Percentiles rank a stretch among this genome's conserved stretches.
Evolutionary conservation across 2,329 filamentous ascomycete genomes (phyloP).

Genomic region (Cladophialophora chaetospira): DNA sequence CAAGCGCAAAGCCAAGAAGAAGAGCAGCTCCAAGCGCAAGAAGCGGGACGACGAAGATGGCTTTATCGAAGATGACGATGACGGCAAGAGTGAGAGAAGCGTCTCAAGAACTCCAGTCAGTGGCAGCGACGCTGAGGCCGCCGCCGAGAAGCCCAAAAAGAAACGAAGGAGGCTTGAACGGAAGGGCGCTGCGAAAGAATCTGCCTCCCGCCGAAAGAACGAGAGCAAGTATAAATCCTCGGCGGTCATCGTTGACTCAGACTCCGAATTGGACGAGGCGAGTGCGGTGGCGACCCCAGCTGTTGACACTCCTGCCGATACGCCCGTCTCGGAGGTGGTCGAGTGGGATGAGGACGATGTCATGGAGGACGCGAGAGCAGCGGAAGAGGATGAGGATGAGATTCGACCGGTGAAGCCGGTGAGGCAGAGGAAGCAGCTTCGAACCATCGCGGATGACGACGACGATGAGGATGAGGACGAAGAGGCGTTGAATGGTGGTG

Average conservation of each 20-base stretch:
- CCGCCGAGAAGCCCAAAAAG: conserved; percentile 45
- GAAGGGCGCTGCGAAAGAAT: conserved; percentile 43
- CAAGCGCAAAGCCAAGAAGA: conserved; percentile 75
- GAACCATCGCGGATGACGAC: conserved; percentile 34
- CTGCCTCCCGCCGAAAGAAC: conserved; percentile 37
- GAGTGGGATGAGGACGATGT: conserved; percentile 27
- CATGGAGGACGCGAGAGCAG: neutral
- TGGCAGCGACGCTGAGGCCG: conserved; percentile 28
- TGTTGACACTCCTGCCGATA: conserved; percentile 22
- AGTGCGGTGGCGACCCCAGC: conserved; percentile 27
- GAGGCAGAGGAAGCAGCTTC: conserved; percentile 32
- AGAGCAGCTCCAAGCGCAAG: conserved; percentile 57
- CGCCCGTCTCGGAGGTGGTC: conserved; percentile 18
- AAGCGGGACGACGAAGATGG: conserved; percentile 38
- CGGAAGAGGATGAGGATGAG: conserved; percentile 23
- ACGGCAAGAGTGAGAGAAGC: conserved; percentile 26
- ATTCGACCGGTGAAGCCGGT: conserved; percentile 23
- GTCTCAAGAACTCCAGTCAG: conserved; percentile 30
- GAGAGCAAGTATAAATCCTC: conserved; percentile 77
- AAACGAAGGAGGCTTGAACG: conserved; percentile 64
- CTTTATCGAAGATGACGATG: conserved; percentile 40
- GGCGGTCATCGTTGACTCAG: conserved; percentile 79
- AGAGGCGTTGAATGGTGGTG: conserved; percentile 7
- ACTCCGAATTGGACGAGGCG: conserved; percentile 54
- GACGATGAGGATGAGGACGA: conserved; percentile 34